Conservation (phyloP, 495 filamentous ascomycete genomes). For the Achaetomiella virescens region DNA sequence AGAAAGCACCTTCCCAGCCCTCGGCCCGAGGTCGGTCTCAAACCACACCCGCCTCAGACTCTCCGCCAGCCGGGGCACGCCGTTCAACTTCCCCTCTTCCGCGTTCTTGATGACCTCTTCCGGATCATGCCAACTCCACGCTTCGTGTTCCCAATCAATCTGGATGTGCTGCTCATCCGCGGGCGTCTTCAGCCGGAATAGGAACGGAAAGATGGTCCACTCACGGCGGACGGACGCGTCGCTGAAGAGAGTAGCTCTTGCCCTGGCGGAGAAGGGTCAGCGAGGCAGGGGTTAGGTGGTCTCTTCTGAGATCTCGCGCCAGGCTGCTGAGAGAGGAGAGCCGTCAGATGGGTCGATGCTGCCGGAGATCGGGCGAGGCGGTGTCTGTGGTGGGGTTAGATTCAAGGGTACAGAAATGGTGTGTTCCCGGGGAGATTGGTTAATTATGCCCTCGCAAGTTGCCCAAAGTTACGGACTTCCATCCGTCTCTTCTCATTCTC, state of each 20-base stretch:
- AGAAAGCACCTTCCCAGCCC: slow-evolving; percentile 38
- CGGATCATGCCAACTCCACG: slow-evolving; percentile 52
- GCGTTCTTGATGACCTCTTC: slow-evolving; percentile 25
- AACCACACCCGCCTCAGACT: slow-evolving; percentile 54
- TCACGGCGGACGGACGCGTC: slow-evolving; percentile 47
- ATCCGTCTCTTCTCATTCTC: too few species aligned
- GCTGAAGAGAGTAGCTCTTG: slow-evolving; percentile 50
- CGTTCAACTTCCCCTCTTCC: slow-evolving; percentile 36
- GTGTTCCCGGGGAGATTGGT: too few species aligned
- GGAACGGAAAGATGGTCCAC: slow-evolving; percentile 61
- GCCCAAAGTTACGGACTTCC: too few species aligned
- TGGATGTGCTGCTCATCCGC: slow-evolving; percentile 37
- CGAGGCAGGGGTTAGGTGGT: slow-evolving; percentile 45
- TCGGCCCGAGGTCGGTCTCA: slow-evolving; percentile 38
- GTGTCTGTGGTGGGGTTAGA: slow-evolving; percentile 31
- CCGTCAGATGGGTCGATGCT: slow-evolving; percentile 48
- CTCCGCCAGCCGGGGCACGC: slow-evolving; percentile 51
- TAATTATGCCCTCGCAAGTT: too few species aligned
- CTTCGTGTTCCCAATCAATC: slow-evolving; percentile 60
- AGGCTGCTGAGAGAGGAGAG: slow-evolving; percentile 48
- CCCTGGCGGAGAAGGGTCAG: slow-evolving; percentile 50
- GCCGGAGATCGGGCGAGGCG: slow-evolving; percentile 55
- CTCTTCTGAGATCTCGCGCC: slow-evolving; percentile 59
- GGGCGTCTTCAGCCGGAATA: slow-evolving; percentile 44
- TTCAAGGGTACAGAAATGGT: not conserved